Evolutionary conservation across 1,284 basidiomycete genomes (phyloP), one percentile per base, ranked within the genome.

Genomic region (Cerioporus squamosus): DNA sequence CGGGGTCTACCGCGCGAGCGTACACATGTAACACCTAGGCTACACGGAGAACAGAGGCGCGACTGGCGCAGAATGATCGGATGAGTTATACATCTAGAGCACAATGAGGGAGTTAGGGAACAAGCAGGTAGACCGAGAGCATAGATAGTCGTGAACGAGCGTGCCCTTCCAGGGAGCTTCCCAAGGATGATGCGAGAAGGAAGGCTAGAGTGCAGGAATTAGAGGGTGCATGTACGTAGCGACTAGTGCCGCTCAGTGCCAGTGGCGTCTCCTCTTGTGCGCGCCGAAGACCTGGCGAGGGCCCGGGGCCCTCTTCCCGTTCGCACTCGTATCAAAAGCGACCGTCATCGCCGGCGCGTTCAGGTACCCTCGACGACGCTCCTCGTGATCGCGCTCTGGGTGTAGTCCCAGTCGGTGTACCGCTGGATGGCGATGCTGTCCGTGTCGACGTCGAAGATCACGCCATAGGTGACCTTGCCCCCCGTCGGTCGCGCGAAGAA

Each of bases 381-480:
- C 47, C 71, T 57, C 23, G 69, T 56, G 53, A 72, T 20, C 53
- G 59, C 55, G 12, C 43, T 55, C 64, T 66, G 63, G 17, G 55
- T 44, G 62, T 66, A 72, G 60, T 72, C 69, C 66, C 70, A 73
- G 39, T 62, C 59, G 14, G 61, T 63, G 51, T 68, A 64, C 36
- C 61, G 61, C 53, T 69, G 61, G 56, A 71, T 69, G 24, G 67
- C 51, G 62, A 73, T 72, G 24, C 49, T 31, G 58, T 72, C 70
- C 40, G 68, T 69, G 65, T 68, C 40, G 23, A 69, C 65, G 64
- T 73, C 70, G 55, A 72, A 67, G 48, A 72, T 62, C 33, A 65
- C 68, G 18, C 56, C 64, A 39, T 69, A 66, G 33, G 68, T 69
- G 40, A 60, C 63, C 40, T 42, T 44, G 17, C 55, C 65, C 42